Evolutionary conservation across 106 monocot genomes (phyloP).

Genomic region (Alisma plantagoaquatica): DNA sequence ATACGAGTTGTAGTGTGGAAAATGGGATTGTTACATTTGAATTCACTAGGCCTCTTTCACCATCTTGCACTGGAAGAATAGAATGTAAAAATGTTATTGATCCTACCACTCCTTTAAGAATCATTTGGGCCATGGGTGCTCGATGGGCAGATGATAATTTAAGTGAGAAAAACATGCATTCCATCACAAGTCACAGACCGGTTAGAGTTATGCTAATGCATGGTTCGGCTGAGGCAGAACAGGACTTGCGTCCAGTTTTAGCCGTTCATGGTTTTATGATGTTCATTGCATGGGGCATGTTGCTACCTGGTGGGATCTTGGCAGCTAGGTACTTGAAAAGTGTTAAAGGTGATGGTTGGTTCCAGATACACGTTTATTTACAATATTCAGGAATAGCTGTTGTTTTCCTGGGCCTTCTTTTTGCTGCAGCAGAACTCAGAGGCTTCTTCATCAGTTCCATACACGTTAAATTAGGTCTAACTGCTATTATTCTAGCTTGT

Average conservation of each 20-base stretch:
- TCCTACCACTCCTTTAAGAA: conserved; percentile 61
- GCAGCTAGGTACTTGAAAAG: conserved; percentile 86
- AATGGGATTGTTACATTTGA: conserved; percentile 90
- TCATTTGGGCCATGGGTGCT: conserved; percentile 93
- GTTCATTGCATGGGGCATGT: conserved; percentile 90
- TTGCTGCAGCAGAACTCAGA: conserved; percentile 81
- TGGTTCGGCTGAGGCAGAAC: conserved; percentile 73
- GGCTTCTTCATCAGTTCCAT: conserved; percentile 63
- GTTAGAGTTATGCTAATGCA: conserved; percentile 54
- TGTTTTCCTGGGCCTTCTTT: conserved; percentile 63
- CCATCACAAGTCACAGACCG: conserved; percentile 51
- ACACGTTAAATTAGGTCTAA: conserved; percentile 82
- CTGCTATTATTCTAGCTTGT: conserved; percentile 52
- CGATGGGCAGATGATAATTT: conserved; percentile 62
- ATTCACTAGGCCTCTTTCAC: conserved; percentile 66
- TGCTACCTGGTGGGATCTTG: conserved; percentile 87
- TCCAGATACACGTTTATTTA: conserved; percentile 66
- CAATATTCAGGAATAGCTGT: conserved; percentile 87
- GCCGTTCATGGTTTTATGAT: conserved; percentile 99
- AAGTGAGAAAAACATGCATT: conserved; percentile 86
- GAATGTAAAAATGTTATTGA: conserved; percentile 93
- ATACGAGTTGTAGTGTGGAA: conserved; percentile 54
- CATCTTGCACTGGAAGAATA: conserved; percentile 59
- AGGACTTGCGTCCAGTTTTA: conserved; percentile 71
- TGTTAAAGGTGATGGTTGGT: conserved; percentile 85